Base-by-base conservation (phyloP, 129 eudicot genomes). In the Flaveria brownii region DNA sequence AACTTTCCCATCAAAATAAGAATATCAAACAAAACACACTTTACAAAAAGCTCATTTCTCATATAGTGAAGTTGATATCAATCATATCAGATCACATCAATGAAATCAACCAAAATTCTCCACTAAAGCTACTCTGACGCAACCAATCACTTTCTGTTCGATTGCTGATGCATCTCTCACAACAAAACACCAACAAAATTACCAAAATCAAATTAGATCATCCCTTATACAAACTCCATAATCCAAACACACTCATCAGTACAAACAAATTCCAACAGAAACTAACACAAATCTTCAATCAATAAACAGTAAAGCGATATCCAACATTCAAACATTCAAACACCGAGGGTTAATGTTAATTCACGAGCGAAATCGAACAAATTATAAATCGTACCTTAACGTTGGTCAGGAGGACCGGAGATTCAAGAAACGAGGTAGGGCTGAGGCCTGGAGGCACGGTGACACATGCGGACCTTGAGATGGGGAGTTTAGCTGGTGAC, bases 401-500 rank as follows among this genome's bases (percentile, higher is more conserved):
- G 80, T 94, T 94, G 68, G 98, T 87, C 77, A 94, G 87, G 39
- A 94, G 88, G 43, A 94, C 97, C 1, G 98, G 98, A 0, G 98
- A 94, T 41, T 94, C 98, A 62, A 94, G 98, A 63, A 94, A 94
- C 46, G 98, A 94, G 70, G 97, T 83, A 41, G 98, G 98, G 73
- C 97, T 94, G 79, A 94, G 91, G 22, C 93, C 93, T 6, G 96
- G 97, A 62, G 98, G 97, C 10, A 91, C 82, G 14, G 90, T 88
- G 78, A 87, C 79, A 47, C 85, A 79, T n/a, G 96, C 30, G 1
- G 96, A 87, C 85, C 98, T 69, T 2, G 97, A 85, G 88, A 94
- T 94, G 77, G 98, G 98, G 1, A 94, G 96, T 72, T 90, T 91
- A 70, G 98, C 98, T 33, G 98, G 98, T 2, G 98, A 88, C 98